Evolutionary conservation across 768 basidiomycete species (phyloP), one percentile per base, ranked within the genome.

Genomic region (Agaricus blazei): DNA sequence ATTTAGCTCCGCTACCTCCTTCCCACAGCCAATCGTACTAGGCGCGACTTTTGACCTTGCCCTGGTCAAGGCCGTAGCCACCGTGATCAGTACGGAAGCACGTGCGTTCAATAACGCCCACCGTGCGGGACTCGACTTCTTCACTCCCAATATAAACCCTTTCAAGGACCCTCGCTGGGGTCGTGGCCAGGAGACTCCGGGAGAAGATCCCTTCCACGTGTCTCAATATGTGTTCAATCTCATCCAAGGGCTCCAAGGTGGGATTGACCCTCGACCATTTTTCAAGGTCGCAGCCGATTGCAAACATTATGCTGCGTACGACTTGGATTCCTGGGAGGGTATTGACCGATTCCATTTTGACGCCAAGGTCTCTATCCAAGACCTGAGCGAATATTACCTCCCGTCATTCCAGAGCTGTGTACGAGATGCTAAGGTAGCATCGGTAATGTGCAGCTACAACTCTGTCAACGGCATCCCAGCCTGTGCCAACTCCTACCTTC

Each of bases 91-190:
- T 52, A 83, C 75, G 0, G 81, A 84, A 61, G 79, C 77, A 1
- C 74, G 82, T 11, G 80, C 81, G 2, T 83, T 82, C 71, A 80
- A 79, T 65, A 84, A 83, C 50, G 69, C 64, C 28, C 76, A 74
- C 9, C 72, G 74, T 9, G 78, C 81, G 3, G 82, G 81, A 0
- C 64, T 82, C 31, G 79, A 82, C 63, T 82, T 72, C 63, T 83
- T 75, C 63, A 82, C 82, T 0, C 82, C 81, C 4, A 83, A 83
- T 57, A 76, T 76, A 61, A 78, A 76, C 58, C 74, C 82, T 0
- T 83, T 83, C 72, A 81, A 76, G 54, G 83, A 84, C 58, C 82
- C 83, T 42, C 80, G 81, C 11, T 83, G 83, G 82, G 82, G 82
- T 5, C 71, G 82, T 44, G 81, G 81, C 0, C 81, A 82, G 59